These are phyloP conservation scores for Phaeophleospora eucalypticola DNA, from an alignment of 2,329 filamentous ascomycete species.

Conservation along the genomic window DNA sequence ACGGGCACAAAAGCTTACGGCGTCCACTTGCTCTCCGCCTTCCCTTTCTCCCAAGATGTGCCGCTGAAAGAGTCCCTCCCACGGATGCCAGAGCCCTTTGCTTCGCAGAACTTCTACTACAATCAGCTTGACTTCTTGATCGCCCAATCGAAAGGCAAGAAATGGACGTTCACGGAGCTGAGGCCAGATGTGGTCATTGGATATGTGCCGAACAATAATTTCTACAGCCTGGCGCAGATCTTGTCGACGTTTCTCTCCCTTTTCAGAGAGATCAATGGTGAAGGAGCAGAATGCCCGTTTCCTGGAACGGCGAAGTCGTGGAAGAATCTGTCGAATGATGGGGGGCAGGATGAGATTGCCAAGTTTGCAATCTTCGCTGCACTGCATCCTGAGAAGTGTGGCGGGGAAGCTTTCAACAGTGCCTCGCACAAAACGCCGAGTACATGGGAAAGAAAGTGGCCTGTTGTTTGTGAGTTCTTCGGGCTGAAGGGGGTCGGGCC, in stretches of 20 bases:
- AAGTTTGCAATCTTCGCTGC: slow-evolving; percentile 20
- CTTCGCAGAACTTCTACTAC: slow-evolving; percentile 35
- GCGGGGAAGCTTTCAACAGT: slow-evolving; percentile 25
- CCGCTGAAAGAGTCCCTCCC: slow-evolving; percentile 32
- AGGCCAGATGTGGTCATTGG: slow-evolving; percentile 38
- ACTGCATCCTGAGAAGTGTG: slow-evolving; percentile 14
- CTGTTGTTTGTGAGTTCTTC: slow-evolving; percentile 25
- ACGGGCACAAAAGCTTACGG: slow-evolving; percentile 40
- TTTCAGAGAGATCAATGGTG: slow-evolving; percentile 35
- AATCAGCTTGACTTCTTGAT: slow-evolving; percentile 35
- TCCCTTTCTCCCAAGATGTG: slow-evolving; percentile 35
- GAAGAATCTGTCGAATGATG: slow-evolving; percentile 33
- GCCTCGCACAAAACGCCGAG: slow-evolving; percentile 16
- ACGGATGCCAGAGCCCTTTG: slow-evolving; percentile 29
- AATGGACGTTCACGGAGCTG: slow-evolving; percentile 37
- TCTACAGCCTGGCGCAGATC: slow-evolving; percentile 34
- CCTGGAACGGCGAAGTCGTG: slow-evolving; percentile 36
- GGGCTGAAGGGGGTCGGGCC: slow-evolving; percentile 23
- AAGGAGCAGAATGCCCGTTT: slow-evolving; percentile 34
- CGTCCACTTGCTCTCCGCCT: slow-evolving; percentile 39
- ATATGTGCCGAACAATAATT: slow-evolving; percentile 38
- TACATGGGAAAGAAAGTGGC: slow-evolving; percentile 26
- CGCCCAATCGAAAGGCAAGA: slow-evolving; percentile 29
- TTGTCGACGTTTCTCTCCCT: slow-evolving; percentile 36
- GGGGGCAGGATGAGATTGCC: slow-evolving; percentile 34